Percentiles rank a stretch among this genome's conserved stretches.
These are phyloP conservation scores for Ophiostoma triangulosporum DNA, from an alignment of 2,329 filamentous ascomycete genomes.

Conservation along the genomic window DNA sequence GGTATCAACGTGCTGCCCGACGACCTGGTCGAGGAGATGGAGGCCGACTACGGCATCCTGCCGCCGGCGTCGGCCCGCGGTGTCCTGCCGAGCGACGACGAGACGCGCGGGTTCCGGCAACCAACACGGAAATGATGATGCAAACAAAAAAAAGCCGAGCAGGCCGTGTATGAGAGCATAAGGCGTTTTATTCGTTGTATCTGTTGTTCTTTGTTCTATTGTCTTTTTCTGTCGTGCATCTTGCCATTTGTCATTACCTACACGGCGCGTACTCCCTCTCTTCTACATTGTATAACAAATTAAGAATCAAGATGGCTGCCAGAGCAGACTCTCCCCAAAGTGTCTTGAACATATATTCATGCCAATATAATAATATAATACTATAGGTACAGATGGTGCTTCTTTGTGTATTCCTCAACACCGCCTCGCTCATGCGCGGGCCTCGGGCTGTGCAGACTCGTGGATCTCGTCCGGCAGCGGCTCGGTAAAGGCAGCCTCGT, in stretches of 20 bases:
- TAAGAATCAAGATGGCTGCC: too few relatives aligned
- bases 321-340: not conserved
- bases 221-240: not conserved
- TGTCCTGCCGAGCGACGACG: slow-evolving; percentile 8
- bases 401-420: not conserved
- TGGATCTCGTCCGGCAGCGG: not conserved
- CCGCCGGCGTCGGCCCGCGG: slow-evolving; percentile 4
- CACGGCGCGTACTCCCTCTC: not conserved
- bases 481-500: not conserved
- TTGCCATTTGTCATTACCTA: not conserved
- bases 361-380: not conserved
- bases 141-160: too few relatives aligned
- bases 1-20: slow-evolving; percentile 14
- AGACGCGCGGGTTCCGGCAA: slow-evolving; percentile 37
- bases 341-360: not conserved
- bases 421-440: not conserved
- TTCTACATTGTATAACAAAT: not conserved
- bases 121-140: slow-evolving; percentile 21
- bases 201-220: not conserved
- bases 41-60: slow-evolving; percentile 18
- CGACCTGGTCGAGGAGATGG: slow-evolving; percentile 20
- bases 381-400: not conserved
- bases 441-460: not conserved
- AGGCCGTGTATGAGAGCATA: not conserved
- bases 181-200: not conserved